phyloP scores from a whole-genome alignment of 768 basidiomycete genomes.

The Lentinula sp. region DNA sequence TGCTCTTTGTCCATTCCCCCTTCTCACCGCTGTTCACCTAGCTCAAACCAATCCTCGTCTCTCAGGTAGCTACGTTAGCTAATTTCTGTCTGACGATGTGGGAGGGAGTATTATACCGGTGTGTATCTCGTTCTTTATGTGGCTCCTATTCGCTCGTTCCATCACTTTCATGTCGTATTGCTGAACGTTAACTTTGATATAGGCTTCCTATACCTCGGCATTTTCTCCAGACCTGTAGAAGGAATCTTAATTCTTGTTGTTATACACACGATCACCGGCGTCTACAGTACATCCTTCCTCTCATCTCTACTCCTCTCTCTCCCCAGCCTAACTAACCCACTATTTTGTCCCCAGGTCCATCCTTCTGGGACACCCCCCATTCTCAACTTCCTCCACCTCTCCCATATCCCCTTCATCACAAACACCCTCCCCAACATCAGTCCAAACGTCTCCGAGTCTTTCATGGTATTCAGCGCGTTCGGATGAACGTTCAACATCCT shows the following conservation, averaged over 20 bases:
- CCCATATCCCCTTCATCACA: background rate
- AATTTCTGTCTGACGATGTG: conserved; percentile 83
- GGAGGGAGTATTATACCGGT: conserved; percentile 88
- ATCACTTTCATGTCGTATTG: background rate
- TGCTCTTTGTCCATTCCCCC: background rate
- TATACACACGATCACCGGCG: conserved; percentile 75
- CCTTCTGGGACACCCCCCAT: background rate
- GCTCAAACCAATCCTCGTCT: conserved; percentile 42
- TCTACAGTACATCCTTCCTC: conserved; percentile 65
- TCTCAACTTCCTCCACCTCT: background rate
- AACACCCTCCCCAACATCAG: background rate
- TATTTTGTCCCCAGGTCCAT: background rate
- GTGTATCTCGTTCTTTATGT: conserved; percentile 9
- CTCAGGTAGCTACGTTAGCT: conserved; percentile 68
- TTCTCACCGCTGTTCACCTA: background rate
- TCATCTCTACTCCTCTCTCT: background rate
- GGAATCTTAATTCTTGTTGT: conserved; percentile 83
- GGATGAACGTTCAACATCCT: too few relatives aligned
- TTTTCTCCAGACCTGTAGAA: conserved; percentile 94
- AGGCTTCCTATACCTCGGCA: conserved; percentile 90
- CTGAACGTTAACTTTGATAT: background rate
- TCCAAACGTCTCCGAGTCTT: background rate
- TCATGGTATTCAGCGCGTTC: conserved; percentile 58
- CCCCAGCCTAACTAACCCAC: background rate
- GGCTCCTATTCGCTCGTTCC: background rate